Percentiles rank a stretch among this genome's conserved stretches.
Evolutionary conservation across 768 basidiomycete species (phyloP).

Genomic region (Rhodocollybia butyracea): DNA sequence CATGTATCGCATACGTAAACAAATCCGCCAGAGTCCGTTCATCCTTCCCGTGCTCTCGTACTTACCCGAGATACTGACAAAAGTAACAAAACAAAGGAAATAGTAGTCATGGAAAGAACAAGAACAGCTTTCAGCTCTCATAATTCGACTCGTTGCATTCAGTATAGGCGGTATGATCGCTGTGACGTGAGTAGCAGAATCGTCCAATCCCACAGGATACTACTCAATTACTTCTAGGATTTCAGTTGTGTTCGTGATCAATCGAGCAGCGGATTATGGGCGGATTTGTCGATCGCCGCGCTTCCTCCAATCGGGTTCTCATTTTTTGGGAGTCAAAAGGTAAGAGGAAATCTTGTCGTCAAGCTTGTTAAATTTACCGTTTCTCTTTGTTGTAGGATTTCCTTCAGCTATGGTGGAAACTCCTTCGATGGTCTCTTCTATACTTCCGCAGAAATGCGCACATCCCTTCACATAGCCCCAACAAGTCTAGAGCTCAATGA

Average conservation of each 20-base stretch:
- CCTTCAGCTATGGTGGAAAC: not conserved
- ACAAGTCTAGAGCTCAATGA: too few species aligned
- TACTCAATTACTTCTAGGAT: not conserved
- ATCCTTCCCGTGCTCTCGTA: not conserved
- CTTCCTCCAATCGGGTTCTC: not conserved
- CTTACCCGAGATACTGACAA: not conserved
- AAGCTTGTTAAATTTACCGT: too few species aligned
- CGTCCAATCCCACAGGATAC: too few species aligned
- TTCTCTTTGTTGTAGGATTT: not conserved
- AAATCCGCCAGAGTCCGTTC: not conserved
- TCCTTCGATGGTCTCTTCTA: not conserved
- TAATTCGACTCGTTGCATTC: not conserved
- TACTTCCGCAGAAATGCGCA: too few species aligned
- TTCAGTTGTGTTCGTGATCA: not conserved
- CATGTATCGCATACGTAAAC: not conserved
- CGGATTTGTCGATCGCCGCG: not conserved
- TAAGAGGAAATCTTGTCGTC: not conserved
- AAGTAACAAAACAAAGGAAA: not conserved
- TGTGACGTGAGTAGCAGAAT: not conserved
- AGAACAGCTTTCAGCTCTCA: not conserved
- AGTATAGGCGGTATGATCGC: not conserved
- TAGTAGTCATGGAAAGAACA: not conserved
- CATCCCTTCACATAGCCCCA: too few species aligned
- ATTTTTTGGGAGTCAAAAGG: not conserved
- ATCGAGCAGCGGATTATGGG: not conserved